Conservation (phyloP, 495 filamentous ascomycete genomes). For the Annulohypoxylon moriforme region DNA sequence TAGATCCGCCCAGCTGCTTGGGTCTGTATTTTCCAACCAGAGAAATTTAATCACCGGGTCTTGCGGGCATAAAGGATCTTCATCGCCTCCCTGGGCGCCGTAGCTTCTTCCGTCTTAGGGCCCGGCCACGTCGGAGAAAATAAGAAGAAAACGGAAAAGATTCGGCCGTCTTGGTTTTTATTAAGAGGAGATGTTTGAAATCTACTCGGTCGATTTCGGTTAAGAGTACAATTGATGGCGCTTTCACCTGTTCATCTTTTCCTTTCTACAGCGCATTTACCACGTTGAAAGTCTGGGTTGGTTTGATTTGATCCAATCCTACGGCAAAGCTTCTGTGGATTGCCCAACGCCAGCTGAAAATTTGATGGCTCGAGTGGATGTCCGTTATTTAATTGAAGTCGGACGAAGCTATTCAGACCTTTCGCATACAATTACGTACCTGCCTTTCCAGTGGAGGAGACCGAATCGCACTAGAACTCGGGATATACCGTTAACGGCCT, state of each 20-base stretch:
- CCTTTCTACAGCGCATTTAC: not conserved
- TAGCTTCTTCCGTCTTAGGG: conserved; percentile 1
- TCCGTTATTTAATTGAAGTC: not conserved
- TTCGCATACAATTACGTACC: not conserved
- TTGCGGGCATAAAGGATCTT: not conserved
- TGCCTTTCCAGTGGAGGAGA: not conserved
- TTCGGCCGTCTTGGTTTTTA: not conserved
- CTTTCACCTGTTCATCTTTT: not conserved
- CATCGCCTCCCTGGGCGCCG: not conserved
- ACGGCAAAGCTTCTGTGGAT: not conserved
- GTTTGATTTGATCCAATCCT: conserved; percentile 1
- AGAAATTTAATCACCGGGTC: not conserved
- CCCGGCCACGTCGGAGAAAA: not conserved
- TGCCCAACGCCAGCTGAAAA: not conserved
- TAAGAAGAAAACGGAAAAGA: not conserved
- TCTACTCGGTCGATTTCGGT: conserved; percentile 2
- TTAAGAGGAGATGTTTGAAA: not conserved
- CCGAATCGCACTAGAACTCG: not conserved
- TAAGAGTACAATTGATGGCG: not conserved
- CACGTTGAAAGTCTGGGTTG: not conserved
- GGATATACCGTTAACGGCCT: not conserved
- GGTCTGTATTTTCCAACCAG: not conserved
- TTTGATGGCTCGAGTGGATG: not conserved
- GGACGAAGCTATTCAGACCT: not conserved
- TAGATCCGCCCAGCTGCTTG: not conserved